Conservation (phyloP, 257 asterid species). For the Avicennia marina region DNA sequence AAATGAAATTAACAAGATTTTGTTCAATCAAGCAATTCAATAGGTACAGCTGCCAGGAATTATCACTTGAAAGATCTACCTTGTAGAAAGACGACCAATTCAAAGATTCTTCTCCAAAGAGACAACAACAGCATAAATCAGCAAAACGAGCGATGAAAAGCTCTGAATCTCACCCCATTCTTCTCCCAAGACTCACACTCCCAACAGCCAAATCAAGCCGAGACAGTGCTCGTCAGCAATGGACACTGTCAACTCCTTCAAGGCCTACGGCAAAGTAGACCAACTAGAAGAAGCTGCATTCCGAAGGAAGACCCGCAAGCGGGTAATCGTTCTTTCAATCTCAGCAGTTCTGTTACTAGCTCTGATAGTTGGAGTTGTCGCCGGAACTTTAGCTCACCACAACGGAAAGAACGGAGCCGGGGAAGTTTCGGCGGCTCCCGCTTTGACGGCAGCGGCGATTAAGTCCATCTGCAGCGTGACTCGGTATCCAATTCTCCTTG, state of each 20-base stretch:
- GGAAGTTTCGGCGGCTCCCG: conserved; percentile 13
- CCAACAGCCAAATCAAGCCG: too few relatives aligned
- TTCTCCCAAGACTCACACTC: not conserved
- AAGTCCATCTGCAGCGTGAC: conserved; percentile 63
- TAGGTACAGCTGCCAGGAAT: too few relatives aligned
- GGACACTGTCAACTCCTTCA: conserved; percentile 69
- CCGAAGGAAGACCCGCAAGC: conserved; percentile 55
- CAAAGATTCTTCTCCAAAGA: too few relatives aligned
- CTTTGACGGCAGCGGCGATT: conserved; percentile 37
- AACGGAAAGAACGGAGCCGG: conserved; percentile 17
- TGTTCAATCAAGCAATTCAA: not conserved
- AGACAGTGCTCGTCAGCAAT: conserved; percentile 31
- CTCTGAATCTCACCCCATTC: not conserved
- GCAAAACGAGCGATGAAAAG: too few relatives aligned
- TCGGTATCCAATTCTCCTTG: too few relatives aligned
- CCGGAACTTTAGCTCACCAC: conserved; percentile 46
- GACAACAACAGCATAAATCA: not conserved
- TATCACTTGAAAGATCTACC: too few relatives aligned
- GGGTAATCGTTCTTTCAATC: conserved; percentile 39
- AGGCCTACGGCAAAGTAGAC: conserved; percentile 82
- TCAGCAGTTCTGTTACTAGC: conserved; percentile 33
- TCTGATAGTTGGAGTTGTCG: conserved; percentile 48
- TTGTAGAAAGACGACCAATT: too few relatives aligned
- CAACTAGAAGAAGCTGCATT: conserved; percentile 49
- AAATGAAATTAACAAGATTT: not conserved